Evolutionary conservation across 345 rosid species (phyloP).

Genomic region (Brassica nigra): DNA sequence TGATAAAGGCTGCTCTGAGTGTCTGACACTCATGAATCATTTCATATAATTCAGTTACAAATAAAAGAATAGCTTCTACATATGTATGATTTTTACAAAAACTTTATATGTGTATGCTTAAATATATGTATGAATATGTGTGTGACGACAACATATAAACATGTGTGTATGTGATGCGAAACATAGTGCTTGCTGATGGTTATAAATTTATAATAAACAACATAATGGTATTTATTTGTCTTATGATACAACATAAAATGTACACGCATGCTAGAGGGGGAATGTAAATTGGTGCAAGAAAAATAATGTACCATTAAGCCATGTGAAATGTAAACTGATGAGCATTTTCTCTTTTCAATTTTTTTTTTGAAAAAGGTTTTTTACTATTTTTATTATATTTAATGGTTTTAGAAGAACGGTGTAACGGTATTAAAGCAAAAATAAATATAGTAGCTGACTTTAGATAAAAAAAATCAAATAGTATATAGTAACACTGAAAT

Average conservation of each 20-base stretch:
- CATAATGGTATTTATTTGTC: not conserved
- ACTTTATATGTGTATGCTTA: not conserved
- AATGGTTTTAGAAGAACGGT: not conserved
- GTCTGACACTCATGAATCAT: slow-evolving; percentile 38
- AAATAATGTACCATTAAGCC: not conserved
- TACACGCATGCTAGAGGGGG: not conserved
- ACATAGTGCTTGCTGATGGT: not conserved
- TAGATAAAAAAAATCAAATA: not conserved
- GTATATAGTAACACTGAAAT: not conserved
- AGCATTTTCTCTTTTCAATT: not conserved
- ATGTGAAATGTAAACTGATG: not conserved
- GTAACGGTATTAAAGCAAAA: not conserved
- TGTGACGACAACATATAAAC: not conserved
- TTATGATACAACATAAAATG: not conserved
- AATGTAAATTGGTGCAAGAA: not conserved
- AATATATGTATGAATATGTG: not conserved
- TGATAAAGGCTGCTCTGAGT: slow-evolving; percentile 42
- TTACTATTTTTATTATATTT: not conserved
- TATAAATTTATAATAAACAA: not conserved
- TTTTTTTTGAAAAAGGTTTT: not conserved
- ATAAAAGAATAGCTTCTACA: not conserved
- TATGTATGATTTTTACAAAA: not conserved
- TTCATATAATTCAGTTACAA: slow-evolving; percentile 33
- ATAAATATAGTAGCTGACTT: not conserved
- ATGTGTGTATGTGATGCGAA: not conserved